A percentile compares a stretch with the other conserved stretches of the same genome.
Evolutionary conservation across 1,284 basidiomycete species (phyloP).

Genomic region (Trichosporon faecale): DNA sequence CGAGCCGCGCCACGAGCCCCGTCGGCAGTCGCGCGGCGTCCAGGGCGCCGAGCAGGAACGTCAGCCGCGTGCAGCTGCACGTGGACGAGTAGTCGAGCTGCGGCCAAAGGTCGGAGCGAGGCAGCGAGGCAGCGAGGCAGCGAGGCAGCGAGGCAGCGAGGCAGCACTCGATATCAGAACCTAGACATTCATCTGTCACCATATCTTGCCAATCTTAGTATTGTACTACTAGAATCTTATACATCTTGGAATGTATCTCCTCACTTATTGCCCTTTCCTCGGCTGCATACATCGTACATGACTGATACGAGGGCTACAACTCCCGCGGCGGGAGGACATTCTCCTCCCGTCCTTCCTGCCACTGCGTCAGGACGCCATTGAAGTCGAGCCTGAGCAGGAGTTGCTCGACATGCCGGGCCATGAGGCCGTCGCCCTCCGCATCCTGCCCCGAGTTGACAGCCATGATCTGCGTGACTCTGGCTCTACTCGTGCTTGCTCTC

Average conservation of each 20-base stretch:
- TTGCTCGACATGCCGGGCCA: slow-evolving; percentile 76
- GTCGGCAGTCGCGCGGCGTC: not conserved
- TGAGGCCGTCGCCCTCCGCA: slow-evolving; percentile 47
- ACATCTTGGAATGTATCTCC: no score
- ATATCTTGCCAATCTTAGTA: not conserved
- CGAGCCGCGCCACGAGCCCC: slow-evolving; percentile 5
- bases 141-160: no score
- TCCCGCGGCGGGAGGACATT: slow-evolving; percentile 8
- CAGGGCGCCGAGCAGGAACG: slow-evolving; percentile 10
- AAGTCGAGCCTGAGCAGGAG: slow-evolving; percentile 78
- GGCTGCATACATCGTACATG: no score
- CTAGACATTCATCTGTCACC: not conserved
- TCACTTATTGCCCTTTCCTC: no score
- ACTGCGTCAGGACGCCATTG: slow-evolving; percentile 70
- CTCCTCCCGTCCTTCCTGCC: slow-evolving; percentile 31
- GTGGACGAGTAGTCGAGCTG: not conserved
- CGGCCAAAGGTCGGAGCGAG: not conserved
- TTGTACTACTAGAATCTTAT: no score
- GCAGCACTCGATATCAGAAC: no score
- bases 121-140: not conserved
- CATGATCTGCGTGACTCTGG: slow-evolving; percentile 3
- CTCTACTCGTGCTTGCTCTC: slow-evolving; percentile 1
- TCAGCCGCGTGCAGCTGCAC: slow-evolving; percentile 11
- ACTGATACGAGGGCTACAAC: not conserved
- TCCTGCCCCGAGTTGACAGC: slow-evolving; percentile 40